A percentile compares a stretch with the other conserved stretches of the same genome.
phyloP scores from a whole-genome alignment of 2,329 filamentous ascomycete genomes.

The Fusarium devonianum region DNA sequence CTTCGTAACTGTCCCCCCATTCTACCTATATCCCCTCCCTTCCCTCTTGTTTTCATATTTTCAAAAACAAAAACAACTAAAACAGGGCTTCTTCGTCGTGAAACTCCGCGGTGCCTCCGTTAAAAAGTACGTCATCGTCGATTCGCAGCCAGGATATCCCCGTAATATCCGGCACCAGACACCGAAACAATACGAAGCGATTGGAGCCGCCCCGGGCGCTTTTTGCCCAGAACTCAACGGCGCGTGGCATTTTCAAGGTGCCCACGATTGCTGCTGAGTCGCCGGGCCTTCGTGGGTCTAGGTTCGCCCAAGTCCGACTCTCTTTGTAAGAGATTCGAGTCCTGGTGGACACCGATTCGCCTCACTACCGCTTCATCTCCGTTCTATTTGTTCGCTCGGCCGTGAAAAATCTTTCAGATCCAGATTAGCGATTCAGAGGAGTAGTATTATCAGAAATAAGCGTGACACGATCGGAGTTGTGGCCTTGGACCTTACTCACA shows the following conservation, averaged over 20 bases:
- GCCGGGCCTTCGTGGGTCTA: not conserved
- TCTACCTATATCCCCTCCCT: not conserved
- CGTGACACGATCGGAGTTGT: not conserved
- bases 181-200: constrained; percentile 7
- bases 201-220: constrained; percentile 2
- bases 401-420: constrained; percentile 1
- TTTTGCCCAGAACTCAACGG: not conserved
- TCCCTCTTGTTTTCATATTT: not conserved
- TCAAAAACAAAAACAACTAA: not conserved
- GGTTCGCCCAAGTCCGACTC: constrained; percentile 10
- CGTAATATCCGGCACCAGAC: constrained; percentile 21
- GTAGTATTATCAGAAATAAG: not conserved
- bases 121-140: constrained; percentile 24
- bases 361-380: constrained; percentile 1
- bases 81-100: not conserved
- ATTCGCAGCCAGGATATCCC: constrained; percentile 20
- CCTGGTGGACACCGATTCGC: constrained; percentile 6
- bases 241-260: constrained; percentile 15
- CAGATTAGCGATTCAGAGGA: not conserved
- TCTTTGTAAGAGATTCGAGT: constrained; percentile 1
- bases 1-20: not conserved
- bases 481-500: not conserved
- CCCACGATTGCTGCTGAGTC: not conserved
- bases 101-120: not conserved
- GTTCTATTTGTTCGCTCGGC: constrained; percentile 3